These are phyloP conservation scores for Peribolospora kevripleyi DNA, from an alignment of 768 basidiomycete genomes.

Conservation along the genomic window DNA sequence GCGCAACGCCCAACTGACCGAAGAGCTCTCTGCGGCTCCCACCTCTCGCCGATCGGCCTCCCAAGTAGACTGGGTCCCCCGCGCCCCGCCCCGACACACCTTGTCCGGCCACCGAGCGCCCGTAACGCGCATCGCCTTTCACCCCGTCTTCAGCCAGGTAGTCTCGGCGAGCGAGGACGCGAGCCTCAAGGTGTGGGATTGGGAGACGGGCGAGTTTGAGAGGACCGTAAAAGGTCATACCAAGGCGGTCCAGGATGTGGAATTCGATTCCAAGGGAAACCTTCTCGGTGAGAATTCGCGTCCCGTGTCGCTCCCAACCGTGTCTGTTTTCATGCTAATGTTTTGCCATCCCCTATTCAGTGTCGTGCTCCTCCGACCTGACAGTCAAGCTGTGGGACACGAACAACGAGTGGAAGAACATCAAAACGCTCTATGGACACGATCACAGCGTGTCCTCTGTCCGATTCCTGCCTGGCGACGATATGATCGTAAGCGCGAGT, in stretches of 20 bases:
- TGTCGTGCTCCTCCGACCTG: conserved; percentile 60
- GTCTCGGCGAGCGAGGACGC: conserved; percentile 73
- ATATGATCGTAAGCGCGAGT: conserved; percentile 60
- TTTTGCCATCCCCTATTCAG: conserved; percentile 15
- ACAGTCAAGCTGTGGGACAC: conserved; percentile 85
- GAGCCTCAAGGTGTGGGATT: conserved; percentile 84
- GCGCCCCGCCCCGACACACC: conserved; percentile 52
- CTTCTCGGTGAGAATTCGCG: conserved; percentile 34
- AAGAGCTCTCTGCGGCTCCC: conserved; percentile 38
- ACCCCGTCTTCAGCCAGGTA: conserved; percentile 56
- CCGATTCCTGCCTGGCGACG: conserved; percentile 62
- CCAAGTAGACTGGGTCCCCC: conserved; percentile 65
- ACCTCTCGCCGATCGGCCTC: conserved; percentile 21
- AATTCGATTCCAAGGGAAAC: conserved; percentile 68
- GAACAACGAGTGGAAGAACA: conserved; percentile 69
- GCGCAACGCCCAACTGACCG: conserved; percentile 45
- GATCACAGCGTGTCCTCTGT: conserved; percentile 76
- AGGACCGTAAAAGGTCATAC: conserved; percentile 79
- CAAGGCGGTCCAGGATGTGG: conserved; percentile 60
- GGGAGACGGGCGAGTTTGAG: conserved; percentile 86
- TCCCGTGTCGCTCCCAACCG: conserved; percentile 3
- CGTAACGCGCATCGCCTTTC: conserved; percentile 58
- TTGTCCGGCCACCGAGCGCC: conserved; percentile 54
- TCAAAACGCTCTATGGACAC: conserved; percentile 64
- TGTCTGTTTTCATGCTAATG: background rate